Conservation (phyloP, 495 filamentous ascomycete species). For the Aspergillus heteromorphus region DNA sequence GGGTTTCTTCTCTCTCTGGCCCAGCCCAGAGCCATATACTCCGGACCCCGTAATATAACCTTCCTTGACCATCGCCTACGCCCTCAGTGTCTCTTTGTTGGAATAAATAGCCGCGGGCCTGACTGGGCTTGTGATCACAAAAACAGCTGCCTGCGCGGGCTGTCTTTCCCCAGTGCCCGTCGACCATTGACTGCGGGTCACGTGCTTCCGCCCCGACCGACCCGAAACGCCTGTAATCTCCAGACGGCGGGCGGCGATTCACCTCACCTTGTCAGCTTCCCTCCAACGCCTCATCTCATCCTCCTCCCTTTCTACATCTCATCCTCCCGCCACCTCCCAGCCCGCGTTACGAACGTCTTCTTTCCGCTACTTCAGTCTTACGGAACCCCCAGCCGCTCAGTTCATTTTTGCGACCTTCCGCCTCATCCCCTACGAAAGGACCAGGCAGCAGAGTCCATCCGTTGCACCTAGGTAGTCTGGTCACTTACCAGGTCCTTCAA, state of each 20-base stretch:
- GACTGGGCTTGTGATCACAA: not conserved
- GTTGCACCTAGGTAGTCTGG: slow-evolving; percentile 16
- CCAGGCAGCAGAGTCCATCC: slow-evolving; percentile 10
- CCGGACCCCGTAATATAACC: no score
- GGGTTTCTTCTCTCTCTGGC: not conserved
- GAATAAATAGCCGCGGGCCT: not conserved
- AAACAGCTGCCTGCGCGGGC: slow-evolving; percentile 2
- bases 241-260: slow-evolving; percentile 26
- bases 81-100: slow-evolving; percentile 5
- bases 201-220: slow-evolving; percentile 23
- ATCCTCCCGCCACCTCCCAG: slow-evolving; percentile 7
- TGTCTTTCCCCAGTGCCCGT: slow-evolving; percentile 4
- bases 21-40: no score
- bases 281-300: slow-evolving; percentile 17
- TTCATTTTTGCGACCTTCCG: slow-evolving; percentile 4
- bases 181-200: no score
- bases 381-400: not conserved
- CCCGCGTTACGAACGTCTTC: not conserved
- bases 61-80: no score
- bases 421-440: slow-evolving; percentile 10
- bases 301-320: slow-evolving; percentile 7
- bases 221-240: slow-evolving; percentile 24
- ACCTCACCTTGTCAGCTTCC: slow-evolving; percentile 35
- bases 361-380: not conserved
- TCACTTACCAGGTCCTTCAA: slow-evolving; percentile 16